Evolutionary conservation across 129 eudicot genomes (phyloP).

Genomic region (Flaveria robusta): DNA sequence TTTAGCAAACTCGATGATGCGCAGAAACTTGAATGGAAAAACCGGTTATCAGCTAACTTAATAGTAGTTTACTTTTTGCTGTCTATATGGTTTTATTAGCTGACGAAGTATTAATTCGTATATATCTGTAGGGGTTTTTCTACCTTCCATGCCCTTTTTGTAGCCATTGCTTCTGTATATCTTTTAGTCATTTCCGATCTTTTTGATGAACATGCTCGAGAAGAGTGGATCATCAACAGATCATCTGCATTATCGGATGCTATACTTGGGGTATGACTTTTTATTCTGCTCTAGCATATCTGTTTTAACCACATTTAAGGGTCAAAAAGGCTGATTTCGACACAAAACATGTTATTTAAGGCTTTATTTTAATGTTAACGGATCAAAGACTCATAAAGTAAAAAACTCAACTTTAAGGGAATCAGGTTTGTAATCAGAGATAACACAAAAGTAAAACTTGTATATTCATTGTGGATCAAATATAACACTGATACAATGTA

Average conservation of each 20-base stretch:
- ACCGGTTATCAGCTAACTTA: background rate
- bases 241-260: slow-evolving; percentile 51
- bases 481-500: background rate
- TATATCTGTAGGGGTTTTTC: slow-evolving; percentile 63
- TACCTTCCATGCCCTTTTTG: slow-evolving; percentile 75
- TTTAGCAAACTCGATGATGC: slow-evolving; percentile 27
- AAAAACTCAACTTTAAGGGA: background rate
- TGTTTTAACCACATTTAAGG: no score
- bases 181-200: slow-evolving; percentile 55
- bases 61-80: background rate
- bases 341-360: background rate
- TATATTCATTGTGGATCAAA: background rate
- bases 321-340: no score
- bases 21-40: slow-evolving; percentile 8
- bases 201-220: slow-evolving; percentile 43
- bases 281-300: background rate
- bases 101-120: slow-evolving; percentile 2
- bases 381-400: background rate
- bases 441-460: background rate
- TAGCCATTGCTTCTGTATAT: slow-evolving; percentile 58
- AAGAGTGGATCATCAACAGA: slow-evolving; percentile 45
- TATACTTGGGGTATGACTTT: slow-evolving; percentile 47
- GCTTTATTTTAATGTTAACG: background rate
- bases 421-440: background rate
- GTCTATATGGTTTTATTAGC: background rate